A percentile compares a stretch with the other conserved stretches of the same genome.
Evolutionary conservation across 2,329 filamentous ascomycete species (phyloP).

Genomic region (Cladophialophora psammophila): DNA sequence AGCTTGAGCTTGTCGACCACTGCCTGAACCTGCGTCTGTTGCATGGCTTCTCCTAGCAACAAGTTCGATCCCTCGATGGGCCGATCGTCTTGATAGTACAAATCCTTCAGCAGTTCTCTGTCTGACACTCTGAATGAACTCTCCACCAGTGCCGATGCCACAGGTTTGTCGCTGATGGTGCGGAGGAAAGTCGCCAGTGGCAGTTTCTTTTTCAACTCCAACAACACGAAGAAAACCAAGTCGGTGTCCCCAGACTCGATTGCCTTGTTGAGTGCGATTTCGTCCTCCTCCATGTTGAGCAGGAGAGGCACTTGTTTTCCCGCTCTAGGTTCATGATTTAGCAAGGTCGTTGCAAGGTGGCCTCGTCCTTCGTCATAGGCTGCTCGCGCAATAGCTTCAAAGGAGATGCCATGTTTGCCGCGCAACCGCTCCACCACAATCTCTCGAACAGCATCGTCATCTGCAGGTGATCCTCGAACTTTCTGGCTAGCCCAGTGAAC

Average conservation of each 20-base stretch:
- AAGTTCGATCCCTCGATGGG: slow-evolving; percentile 87
- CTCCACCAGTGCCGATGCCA: slow-evolving; percentile 89
- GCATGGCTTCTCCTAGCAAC: slow-evolving; percentile 82
- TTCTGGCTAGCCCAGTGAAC: slow-evolving; percentile 98
- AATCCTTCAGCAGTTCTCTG: slow-evolving; percentile 82
- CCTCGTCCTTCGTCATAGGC: slow-evolving; percentile 93
- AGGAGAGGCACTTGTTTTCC: slow-evolving; percentile 96
- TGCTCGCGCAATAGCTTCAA: slow-evolving; percentile 89
- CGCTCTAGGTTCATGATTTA: slow-evolving; percentile 92
- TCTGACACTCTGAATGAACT: slow-evolving; percentile 81
- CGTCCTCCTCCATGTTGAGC: slow-evolving; percentile 93
- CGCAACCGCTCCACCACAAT: slow-evolving; percentile 85
- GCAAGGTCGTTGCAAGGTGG: slow-evolving; percentile 84
- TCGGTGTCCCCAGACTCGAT: slow-evolving; percentile 96
- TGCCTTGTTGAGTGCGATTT: slow-evolving; percentile 92
- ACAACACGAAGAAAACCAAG: slow-evolving; percentile 84
- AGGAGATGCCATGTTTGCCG: slow-evolving; percentile 91
- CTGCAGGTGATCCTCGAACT: slow-evolving; percentile 81
- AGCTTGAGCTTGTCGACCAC: slow-evolving; percentile 87
- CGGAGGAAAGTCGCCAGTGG: slow-evolving; percentile 92
- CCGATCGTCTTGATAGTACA: slow-evolving; percentile 97
- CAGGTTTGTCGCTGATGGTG: slow-evolving; percentile 82
- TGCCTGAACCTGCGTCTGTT: slow-evolving; percentile 72
- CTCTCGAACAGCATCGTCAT: slow-evolving; percentile 86
- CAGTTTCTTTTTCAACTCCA: slow-evolving; percentile 88